Conservation (phyloP, 2,329 filamentous ascomycete genomes). For the Akanthomyces uredinophilus region DNA sequence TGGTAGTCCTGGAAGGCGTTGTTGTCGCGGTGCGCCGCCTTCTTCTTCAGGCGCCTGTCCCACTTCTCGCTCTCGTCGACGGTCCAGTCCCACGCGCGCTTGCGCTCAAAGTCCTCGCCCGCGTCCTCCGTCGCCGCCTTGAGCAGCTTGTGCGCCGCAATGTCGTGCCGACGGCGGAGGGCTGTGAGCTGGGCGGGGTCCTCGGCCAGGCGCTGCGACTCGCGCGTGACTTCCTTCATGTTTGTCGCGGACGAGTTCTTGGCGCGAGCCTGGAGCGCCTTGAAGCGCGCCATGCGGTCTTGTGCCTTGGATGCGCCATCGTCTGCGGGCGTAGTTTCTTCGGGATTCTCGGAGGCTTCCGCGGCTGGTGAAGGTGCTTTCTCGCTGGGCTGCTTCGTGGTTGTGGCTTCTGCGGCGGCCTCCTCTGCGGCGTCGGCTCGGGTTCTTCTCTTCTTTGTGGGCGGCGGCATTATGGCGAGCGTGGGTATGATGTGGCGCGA, state of each 20-base stretch:
- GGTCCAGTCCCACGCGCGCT: constrained; percentile 98
- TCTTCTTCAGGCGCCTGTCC: constrained; percentile 88
- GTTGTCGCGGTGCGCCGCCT: constrained; percentile 72
- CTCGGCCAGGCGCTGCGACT: constrained; percentile 72
- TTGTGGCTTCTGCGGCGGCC: constrained; percentile 15
- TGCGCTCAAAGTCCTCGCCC: constrained; percentile 92
- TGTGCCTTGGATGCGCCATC: constrained; percentile 43
- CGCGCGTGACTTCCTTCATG: constrained; percentile 75
- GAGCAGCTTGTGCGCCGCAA: constrained; percentile 86
- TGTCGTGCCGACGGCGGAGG: constrained; percentile 78
- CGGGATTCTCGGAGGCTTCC: constrained; percentile 16
- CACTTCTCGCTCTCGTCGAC: constrained; percentile 89
- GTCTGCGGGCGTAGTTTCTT: neutral
- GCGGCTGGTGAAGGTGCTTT: neutral
- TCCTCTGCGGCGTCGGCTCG: constrained; percentile 17
- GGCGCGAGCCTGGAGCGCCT: constrained; percentile 76
- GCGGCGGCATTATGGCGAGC: constrained; percentile 30
- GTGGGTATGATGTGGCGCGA: neutral
- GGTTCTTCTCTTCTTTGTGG: constrained; percentile 43
- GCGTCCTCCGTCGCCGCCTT: constrained; percentile 83
- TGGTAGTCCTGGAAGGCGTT: constrained; percentile 87
- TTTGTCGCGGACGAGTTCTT: constrained; percentile 69
- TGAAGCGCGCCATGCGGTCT: constrained; percentile 77
- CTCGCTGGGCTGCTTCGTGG: constrained; percentile 17
- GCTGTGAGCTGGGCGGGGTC: constrained; percentile 73